Evolutionary conservation across 192 early-diverging fungal genomes (phyloP), one percentile per base, ranked within the genome.

Genomic region (Coemansia sp.): DNA sequence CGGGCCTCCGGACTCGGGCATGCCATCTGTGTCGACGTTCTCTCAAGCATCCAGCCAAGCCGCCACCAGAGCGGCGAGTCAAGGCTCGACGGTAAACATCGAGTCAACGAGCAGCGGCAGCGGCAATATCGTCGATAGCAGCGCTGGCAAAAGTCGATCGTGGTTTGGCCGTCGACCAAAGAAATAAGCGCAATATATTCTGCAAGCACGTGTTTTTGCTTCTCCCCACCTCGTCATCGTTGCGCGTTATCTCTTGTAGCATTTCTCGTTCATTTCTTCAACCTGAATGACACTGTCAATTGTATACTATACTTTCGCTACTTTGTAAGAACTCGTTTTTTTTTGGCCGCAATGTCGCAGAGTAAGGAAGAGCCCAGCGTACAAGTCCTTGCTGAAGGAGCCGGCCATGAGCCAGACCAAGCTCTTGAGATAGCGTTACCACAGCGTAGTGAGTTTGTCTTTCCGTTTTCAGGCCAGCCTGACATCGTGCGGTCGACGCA

Each of bases 401-500:
- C 38, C 4, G 28, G 14, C 4, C 35, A 28, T 8, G 58, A 39
- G 26, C 21, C 37, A 21, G 46, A 16, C 16, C 2, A 11, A 0
- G 57, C 46, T 50, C 57, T 30, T 16, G 57, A 42, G 43, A 35
- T 16, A 40, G 38, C 37, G 4, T 39, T 62, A 19, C 55, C 47
- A 42, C 58, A 39, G 10, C 47, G 35, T 1, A 73, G 66, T 53
- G 52, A 59, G 39, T 82, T 77, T 39, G 38, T 52, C 35, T 93
- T 92, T 62, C 94, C 94, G 49, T 86, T 75, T 62, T 87, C 89
- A 6, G 88, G 91, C 16, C 91, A 91, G 67, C 89, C 94, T 6
- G 93, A 95, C 64, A 93, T 95, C 52, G 91, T 97, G 74, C 89
- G 94, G 30, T 87, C 94, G 49, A 88, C 91, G 67, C 95, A 97